Evolutionary conservation across 2,329 filamentous ascomycete genomes (phyloP).

Genomic region (Talaromyces pinophilus): DNA sequence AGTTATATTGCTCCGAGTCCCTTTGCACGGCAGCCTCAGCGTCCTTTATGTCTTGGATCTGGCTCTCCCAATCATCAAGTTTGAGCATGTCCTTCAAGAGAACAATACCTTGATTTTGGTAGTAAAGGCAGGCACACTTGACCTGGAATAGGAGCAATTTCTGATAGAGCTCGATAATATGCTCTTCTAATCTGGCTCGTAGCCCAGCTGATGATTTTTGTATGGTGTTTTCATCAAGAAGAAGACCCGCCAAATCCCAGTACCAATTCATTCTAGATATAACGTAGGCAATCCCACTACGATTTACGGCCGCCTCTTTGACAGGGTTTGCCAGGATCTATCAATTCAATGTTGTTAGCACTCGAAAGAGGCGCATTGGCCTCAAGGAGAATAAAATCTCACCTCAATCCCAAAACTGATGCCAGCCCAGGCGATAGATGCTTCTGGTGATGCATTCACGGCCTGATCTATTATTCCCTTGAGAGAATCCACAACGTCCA

Average conservation of each 20-base stretch:
- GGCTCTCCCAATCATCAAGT: slow-evolving; percentile 5
- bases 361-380: not conserved
- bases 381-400: not conserved
- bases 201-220: slow-evolving; percentile 3
- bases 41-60: slow-evolving; percentile 2
- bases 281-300: slow-evolving; percentile 4
- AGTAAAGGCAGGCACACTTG: not conserved
- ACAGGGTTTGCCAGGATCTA: slow-evolving; percentile 9
- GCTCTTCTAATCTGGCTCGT: slow-evolving; percentile 3
- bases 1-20: not conserved
- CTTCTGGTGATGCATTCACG: not conserved
- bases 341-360: not conserved
- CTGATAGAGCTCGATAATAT: slow-evolving; percentile 7
- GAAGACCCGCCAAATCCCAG: slow-evolving; percentile 2
- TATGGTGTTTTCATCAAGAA: slow-evolving; percentile 9
- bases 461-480: slow-evolving; percentile 1
- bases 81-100: slow-evolving; percentile 15
- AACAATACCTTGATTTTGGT: slow-evolving; percentile 9
- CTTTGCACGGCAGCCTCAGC: not conserved
- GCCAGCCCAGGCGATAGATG: slow-evolving; percentile 9
- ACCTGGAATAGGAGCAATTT: slow-evolving; percentile 15
- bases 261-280: slow-evolving; percentile 12
- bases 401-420: slow-evolving; percentile 3
- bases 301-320: not conserved
- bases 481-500: not conserved